Conservation (phyloP, 2,329 filamentous ascomycete species). For the Xylaria sp. region DNA sequence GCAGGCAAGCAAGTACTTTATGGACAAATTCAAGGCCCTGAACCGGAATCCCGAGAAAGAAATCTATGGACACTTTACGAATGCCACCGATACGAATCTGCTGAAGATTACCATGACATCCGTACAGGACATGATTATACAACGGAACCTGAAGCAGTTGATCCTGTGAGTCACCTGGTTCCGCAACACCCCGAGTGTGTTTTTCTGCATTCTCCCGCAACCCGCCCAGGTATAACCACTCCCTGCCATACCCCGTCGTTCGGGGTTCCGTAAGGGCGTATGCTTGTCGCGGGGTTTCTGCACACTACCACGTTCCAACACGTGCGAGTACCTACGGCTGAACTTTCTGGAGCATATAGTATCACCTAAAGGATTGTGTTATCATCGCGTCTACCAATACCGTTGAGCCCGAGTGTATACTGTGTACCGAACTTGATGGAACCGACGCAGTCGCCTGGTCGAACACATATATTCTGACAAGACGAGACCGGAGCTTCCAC, state of each 20-base stretch:
- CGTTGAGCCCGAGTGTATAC: slow-evolving; percentile 17
- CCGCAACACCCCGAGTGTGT: slow-evolving; percentile 39
- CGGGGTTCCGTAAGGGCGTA: slow-evolving; percentile 36
- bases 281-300: slow-evolving; percentile 37
- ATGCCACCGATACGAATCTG: slow-evolving; percentile 75
- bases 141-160: slow-evolving; percentile 82
- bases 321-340: slow-evolving; percentile 45
- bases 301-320: slow-evolving; percentile 33
- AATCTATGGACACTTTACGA: slow-evolving; percentile 72
- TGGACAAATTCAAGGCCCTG: slow-evolving; percentile 81
- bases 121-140: slow-evolving; percentile 89
- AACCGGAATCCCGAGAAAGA: slow-evolving; percentile 75
- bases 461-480: slow-evolving; percentile 30
- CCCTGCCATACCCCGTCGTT: slow-evolving; percentile 36
- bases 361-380: slow-evolving; percentile 41
- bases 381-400: slow-evolving; percentile 29
- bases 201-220: slow-evolving; percentile 31
- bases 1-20: slow-evolving; percentile 82
- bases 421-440: slow-evolving; percentile 35
- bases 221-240: slow-evolving; percentile 32
- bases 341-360: slow-evolving; percentile 51
- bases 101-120: slow-evolving; percentile 88
- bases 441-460: slow-evolving; percentile 38
- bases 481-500: slow-evolving; percentile 28
- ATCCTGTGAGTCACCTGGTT: slow-evolving; percentile 68